Conservation (phyloP, 2,329 filamentous ascomycete genomes). For the Stachybotrys chartarum region DNA sequence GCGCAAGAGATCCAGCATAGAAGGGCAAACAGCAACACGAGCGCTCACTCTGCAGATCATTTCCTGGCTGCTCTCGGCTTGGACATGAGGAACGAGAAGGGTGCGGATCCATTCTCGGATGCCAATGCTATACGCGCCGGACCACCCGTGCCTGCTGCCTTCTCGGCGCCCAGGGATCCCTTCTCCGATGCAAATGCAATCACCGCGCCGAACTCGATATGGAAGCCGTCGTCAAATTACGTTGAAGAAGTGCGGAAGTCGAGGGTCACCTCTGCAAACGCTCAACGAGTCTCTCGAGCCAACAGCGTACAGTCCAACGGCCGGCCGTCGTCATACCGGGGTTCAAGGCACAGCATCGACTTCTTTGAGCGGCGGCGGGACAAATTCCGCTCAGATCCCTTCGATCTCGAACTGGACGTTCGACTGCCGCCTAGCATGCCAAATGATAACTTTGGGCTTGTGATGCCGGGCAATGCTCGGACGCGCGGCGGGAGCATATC, state of each 20-base stretch:
- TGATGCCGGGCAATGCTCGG: slow-evolving; percentile 38
- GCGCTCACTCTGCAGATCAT: slow-evolving; percentile 16
- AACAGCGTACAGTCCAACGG: slow-evolving; percentile 19
- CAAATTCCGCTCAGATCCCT: slow-evolving; percentile 57
- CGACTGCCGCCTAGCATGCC: slow-evolving; percentile 7
- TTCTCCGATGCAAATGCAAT: slow-evolving; percentile 44
- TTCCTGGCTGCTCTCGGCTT: slow-evolving; percentile 33
- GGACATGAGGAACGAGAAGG: slow-evolving; percentile 20
- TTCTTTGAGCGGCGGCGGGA: slow-evolving; percentile 40
- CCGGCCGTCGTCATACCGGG: slow-evolving; percentile 33
- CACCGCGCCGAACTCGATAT: slow-evolving; percentile 11
- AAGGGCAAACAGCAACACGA: not conserved
- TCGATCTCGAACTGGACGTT: slow-evolving; percentile 48
- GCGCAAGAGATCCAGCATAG: not conserved
- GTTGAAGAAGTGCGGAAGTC: slow-evolving; percentile 40
- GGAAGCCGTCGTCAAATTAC: slow-evolving; percentile 32
- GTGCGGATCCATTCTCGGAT: slow-evolving; percentile 41
- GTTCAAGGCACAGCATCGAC: slow-evolving; percentile 29
- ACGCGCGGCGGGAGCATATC: slow-evolving; percentile 19
- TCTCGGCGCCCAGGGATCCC: slow-evolving; percentile 25
- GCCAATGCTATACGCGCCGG: slow-evolving; percentile 31
- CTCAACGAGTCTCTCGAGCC: slow-evolving; percentile 16
- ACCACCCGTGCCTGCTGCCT: slow-evolving; percentile 28
- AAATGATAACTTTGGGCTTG: slow-evolving; percentile 10
- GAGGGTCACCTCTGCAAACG: slow-evolving; percentile 36